phyloP scores from a whole-genome alignment of 257 asterid species.

The Agastache rugosa region DNA sequence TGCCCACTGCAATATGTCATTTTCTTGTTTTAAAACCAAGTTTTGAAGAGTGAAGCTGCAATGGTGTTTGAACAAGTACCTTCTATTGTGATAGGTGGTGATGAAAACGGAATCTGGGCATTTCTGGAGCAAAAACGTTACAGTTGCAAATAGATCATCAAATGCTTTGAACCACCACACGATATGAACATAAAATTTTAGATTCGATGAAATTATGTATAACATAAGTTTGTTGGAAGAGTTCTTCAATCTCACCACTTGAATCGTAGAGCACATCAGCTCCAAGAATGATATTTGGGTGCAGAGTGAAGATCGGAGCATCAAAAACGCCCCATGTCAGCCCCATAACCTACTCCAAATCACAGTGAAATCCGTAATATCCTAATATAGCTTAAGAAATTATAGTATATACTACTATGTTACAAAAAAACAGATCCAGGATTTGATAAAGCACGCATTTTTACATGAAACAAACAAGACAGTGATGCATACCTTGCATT shows the following conservation, averaged over 20 bases:
- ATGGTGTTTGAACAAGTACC: conserved; percentile 49
- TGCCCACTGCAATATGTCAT: conserved; percentile 66
- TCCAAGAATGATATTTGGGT: conserved; percentile 90
- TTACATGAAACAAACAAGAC: conserved; percentile 13
- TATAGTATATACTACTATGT: background rate
- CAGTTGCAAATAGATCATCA: conserved; percentile 86
- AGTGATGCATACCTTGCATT: conserved; percentile 61
- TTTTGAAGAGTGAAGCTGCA: conserved; percentile 16
- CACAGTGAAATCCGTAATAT: background rate
- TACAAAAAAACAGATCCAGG: conserved; percentile 10
- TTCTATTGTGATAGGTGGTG: conserved; percentile 89
- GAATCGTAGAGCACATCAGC: conserved; percentile 92
- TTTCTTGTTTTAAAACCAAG: background rate
- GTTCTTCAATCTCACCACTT: conserved; percentile 50
- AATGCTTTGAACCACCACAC: conserved; percentile 61
- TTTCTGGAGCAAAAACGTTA: conserved; percentile 72
- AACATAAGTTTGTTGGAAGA: background rate
- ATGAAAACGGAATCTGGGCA: conserved; percentile 76
- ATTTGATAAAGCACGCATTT: conserved; percentile 6
- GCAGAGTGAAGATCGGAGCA: conserved; percentile 56
- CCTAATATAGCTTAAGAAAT: background rate
- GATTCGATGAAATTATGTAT: conserved; percentile 18
- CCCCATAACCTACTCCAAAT: conserved; percentile 63
- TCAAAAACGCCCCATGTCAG: conserved; percentile 96
- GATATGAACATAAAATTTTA: conserved; percentile 21